A percentile compares a stretch with the other conserved stretches of the same genome.
These are phyloP conservation scores for Metschnikowia hibisci DNA, from an alignment of 805 yeast species.

Conservation along the genomic window DNA sequence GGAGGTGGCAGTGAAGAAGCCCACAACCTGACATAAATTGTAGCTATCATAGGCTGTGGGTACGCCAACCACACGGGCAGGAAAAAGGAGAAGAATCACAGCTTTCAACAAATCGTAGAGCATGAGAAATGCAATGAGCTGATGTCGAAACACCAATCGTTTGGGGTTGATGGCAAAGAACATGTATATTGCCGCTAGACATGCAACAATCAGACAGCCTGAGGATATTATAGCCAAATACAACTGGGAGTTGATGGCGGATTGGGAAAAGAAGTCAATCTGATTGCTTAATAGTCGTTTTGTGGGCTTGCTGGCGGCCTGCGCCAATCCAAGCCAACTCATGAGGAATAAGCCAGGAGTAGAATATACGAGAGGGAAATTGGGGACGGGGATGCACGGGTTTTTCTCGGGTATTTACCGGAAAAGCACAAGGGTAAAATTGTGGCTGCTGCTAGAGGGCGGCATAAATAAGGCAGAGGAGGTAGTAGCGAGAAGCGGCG, in stretches of 20 bases:
- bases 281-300: conserved; percentile 21
- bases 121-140: conserved; percentile 63
- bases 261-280: conserved; percentile 28
- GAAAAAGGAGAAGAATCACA: conserved; percentile 61
- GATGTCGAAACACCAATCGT: conserved; percentile 62
- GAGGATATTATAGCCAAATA: conserved; percentile 38
- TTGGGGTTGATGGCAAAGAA: conserved; percentile 62
- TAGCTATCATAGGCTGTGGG: conserved; percentile 43
- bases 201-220: conserved; percentile 38
- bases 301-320: conserved; percentile 3
- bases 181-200: conserved; percentile 58
- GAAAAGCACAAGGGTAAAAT: too few species aligned
- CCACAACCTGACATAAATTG: conserved; percentile 59
- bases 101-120: conserved; percentile 75
- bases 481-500: too few species aligned
- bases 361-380: background rate
- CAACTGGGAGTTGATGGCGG: conserved; percentile 26
- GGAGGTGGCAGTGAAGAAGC: conserved; percentile 75
- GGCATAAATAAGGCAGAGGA: too few species aligned
- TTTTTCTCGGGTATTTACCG: too few species aligned
- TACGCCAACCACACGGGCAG: conserved; percentile 50
- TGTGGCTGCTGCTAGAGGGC: too few species aligned
- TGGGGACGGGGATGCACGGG: background rate
- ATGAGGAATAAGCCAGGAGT: background rate
- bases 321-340: conserved; percentile 4